Conservation (phyloP, 2,329 filamentous ascomycete genomes). For the Dothiorella sarmentorum region DNA sequence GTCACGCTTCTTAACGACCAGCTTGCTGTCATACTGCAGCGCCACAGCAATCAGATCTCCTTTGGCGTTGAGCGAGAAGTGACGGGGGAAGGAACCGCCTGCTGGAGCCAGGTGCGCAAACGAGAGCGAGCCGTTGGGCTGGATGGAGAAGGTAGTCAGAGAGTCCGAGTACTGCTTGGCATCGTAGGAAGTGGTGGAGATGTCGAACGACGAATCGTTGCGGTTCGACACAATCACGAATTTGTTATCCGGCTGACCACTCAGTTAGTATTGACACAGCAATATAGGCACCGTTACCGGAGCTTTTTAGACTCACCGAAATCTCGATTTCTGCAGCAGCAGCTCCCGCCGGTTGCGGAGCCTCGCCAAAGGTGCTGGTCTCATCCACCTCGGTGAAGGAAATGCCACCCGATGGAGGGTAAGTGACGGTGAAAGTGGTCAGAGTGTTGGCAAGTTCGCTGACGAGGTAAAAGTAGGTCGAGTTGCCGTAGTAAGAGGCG, state of each 20-base stretch:
- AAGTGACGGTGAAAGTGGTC: slow-evolving; percentile 55
- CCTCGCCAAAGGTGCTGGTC: slow-evolving; percentile 39
- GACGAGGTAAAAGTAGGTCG: slow-evolving; percentile 56
- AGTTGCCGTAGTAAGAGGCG: slow-evolving; percentile 22
- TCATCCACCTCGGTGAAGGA: slow-evolving; percentile 49
- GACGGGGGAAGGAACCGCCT: slow-evolving; percentile 63
- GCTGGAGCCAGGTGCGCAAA: slow-evolving; percentile 59
- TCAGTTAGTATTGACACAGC: background rate
- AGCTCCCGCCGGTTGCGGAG: slow-evolving; percentile 29
- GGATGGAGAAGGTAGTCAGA: slow-evolving; percentile 60
- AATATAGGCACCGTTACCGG: background rate
- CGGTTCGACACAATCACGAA: slow-evolving; percentile 68
- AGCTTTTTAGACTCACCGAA: slow-evolving; percentile 47
- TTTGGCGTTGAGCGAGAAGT: slow-evolving; percentile 63
- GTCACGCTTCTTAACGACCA: slow-evolving; percentile 62
- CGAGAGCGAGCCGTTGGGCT: slow-evolving; percentile 54
- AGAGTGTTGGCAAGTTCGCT: slow-evolving; percentile 60
- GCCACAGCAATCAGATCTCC: slow-evolving; percentile 64
- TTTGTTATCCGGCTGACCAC: slow-evolving; percentile 43
- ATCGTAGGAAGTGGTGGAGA: slow-evolving; percentile 45
- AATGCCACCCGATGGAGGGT: slow-evolving; percentile 41
- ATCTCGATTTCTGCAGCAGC: slow-evolving; percentile 56
- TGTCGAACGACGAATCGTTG: slow-evolving; percentile 54
- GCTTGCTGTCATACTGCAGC: slow-evolving; percentile 58
- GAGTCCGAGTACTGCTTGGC: slow-evolving; percentile 49